Evolutionary conservation across 2,329 filamentous ascomycete genomes (phyloP), one percentile per base, ranked within the genome.

Genomic region (Alternaria consortialis): DNA sequence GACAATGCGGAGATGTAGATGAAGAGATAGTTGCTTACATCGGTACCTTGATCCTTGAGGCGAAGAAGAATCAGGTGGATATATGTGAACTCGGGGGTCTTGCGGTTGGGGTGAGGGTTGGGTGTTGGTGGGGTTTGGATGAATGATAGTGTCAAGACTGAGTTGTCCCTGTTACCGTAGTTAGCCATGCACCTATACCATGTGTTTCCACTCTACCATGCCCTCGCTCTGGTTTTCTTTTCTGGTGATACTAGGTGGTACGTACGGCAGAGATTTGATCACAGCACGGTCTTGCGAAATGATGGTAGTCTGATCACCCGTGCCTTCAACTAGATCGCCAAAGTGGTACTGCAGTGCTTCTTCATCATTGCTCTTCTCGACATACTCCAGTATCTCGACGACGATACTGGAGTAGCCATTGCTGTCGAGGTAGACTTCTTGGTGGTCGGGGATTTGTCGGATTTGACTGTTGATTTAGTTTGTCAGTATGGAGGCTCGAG

Each of bases 391-490:
- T 73, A 98, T 92, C 73, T 98, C 94, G 79, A 97, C 86, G 70
- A 97, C 94, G 77, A 97, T 89, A 80, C 87, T 93, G 3, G 92
- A 92, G 78, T 94, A 94, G 51, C 93, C 93, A 64, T 91, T 86
- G 66, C 87, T 85, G 76, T 96, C 93, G 73, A 97, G 90, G 82
- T 89, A 97, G 69, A 97, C 91, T 83, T 97, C 94, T 82, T 98
- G 94, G 79, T 96, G 91, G 77, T 94, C 90, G 52, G 91, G 91
- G 5, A 94, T 88, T 80, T 93, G 86, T 65, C 91, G 88, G 69
- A 93, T 85, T 56, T 86, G 85, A 81, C 90, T 92, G 66, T 46
- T 11, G 46, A 4, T 13, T 20, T 31, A 7, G 7, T 12, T 39
- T 39, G 17, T 66, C 34, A 61, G 60, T 44, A 63, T n/a, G 12